These are phyloP conservation scores for Gaertneriomyces sp. DNA, from an alignment of 192 early-diverging fungal genomes.

Conservation along the genomic window DNA sequence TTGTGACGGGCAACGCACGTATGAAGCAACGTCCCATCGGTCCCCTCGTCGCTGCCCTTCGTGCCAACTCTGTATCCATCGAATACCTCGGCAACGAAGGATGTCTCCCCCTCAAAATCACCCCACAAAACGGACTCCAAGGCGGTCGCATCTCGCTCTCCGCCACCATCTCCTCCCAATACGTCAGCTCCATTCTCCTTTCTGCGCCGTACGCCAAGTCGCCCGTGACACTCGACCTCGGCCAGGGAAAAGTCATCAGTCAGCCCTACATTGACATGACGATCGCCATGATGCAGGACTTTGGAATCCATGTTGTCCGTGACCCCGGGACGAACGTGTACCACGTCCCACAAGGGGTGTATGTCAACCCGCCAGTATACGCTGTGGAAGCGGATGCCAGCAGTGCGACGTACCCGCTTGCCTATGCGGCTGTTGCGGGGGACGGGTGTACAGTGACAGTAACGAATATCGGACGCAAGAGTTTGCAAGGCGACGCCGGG, in stretches of 20 bases:
- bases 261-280: slow-evolving; percentile 99
- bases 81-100: slow-evolving; percentile 76
- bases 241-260: slow-evolving; percentile 91
- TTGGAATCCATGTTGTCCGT: slow-evolving; percentile 78
- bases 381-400: slow-evolving; percentile 93
- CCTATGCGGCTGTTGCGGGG: slow-evolving; percentile 94
- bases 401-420: slow-evolving; percentile 96
- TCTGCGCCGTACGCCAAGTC: slow-evolving; percentile 89
- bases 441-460: slow-evolving; percentile 82
- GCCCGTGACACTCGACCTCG: slow-evolving; percentile 75
- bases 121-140: slow-evolving; percentile 69
- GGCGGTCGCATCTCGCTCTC: slow-evolving; percentile 87
- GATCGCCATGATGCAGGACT: slow-evolving; percentile 94
- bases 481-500: slow-evolving; percentile 87
- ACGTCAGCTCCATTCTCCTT: slow-evolving; percentile 94
- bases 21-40: slow-evolving; percentile 97
- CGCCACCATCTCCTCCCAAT: slow-evolving; percentile 94
- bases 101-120: slow-evolving; percentile 81
- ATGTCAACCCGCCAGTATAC: slow-evolving; percentile 81
- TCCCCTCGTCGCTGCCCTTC: slow-evolving; percentile 81
- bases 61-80: slow-evolving; percentile 73
- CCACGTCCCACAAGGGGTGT: slow-evolving; percentile 71
- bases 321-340: slow-evolving; percentile 70
- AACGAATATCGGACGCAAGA: slow-evolving; percentile 87
- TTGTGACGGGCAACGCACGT: slow-evolving; percentile 91